Evolutionary conservation across 2,329 filamentous ascomycete species (phyloP), one percentile per base, ranked within the genome.

Genomic region (Xylariaceae sp.): DNA sequence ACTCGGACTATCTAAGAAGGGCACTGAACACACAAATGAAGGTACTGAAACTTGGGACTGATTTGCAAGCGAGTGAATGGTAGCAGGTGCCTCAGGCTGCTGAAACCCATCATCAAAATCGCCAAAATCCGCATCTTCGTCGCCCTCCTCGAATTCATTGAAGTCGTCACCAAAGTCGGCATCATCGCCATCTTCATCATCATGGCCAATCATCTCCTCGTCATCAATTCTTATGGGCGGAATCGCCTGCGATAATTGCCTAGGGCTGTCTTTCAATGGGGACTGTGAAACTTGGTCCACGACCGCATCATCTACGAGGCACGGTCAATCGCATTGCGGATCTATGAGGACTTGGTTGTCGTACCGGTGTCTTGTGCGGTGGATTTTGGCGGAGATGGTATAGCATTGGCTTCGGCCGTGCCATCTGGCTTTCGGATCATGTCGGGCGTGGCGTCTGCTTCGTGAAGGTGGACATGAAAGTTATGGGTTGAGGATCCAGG

Each of bases 21-120:
- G 53, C 39, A 50, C 57, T 67, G 76, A 71, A 62, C 75, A 75
- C 62, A 77, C 74, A 57, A 77, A 66, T 47, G 66, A 64, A 18
- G 68, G 61, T 55, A 69, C 65, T 52, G 70, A 67, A 42, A 63
- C 51, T 52, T 68, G 62, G 49, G 68, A 63, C 56, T 62, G 65
- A 54, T 62, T 60, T 55, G 68, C 56, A 39, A 65, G 53, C 40
- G 63, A 62, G 27, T 65, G 58, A 42, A 62, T 60, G 6, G 60
- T 45, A 42, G 64, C 49, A 38, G 68, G 57, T 27, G 68, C 63
- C 47, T 74, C 73, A 49, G 79, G 66, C 64, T 81, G 74, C 61
- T 89, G 79, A 64, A 89, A 89, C 35, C 76, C 83, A 58, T 85
- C 86, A 63, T 87, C 84, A 68, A 89, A 90, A 61, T 88, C 85